Base-by-base conservation (phyloP, 208 protist species). In the Acanthamoeba rhysodes region DNA sequence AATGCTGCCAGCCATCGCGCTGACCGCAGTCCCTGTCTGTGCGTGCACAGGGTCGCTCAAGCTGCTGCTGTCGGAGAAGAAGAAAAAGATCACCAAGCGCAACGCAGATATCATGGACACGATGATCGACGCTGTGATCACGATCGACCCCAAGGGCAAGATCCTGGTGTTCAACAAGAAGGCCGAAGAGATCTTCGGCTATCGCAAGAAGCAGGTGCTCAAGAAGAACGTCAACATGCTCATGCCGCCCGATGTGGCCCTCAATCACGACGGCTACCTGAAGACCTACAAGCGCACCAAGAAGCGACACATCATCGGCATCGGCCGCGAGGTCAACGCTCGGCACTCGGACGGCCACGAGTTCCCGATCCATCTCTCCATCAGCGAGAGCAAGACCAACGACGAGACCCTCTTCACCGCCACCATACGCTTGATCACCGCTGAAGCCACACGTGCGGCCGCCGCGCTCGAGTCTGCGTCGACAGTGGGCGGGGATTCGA, bases 161-260 rank as follows among this genome's bases (percentile, higher is more conserved):
- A 90, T 97, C 8, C 27, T 95, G 48, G 50, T 95, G n/a, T 96
- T 96, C 84, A 97, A 97, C 95, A 76, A 93, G 64, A 72, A 76
- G 32, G 37, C 96, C 24, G 90, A 95, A 50, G 64, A 91, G 41
- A 16, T 57, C 18, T 76, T 97, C 32, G 94, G 94, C 66, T 84
- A 90, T 41, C 27, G 57, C 20, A 70, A 84, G 32, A 90, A 97
- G 87, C 29, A 94, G 87, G 87, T 97, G 24, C 96, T 97, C 34
- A 96, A 96, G 64, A 97, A 97, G 55, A 97, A 98, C 70, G 95
- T 98, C 24, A 72, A 76, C 55, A 95, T 98, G 90, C 62, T 98
- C 32, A 97, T 97, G 97, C 96, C 96, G 14, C 24, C 68, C 10
- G 90, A 96, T 7, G 78, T 95, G n/a, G 95, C 90, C 1, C 20